Evolutionary conservation across 2,329 filamentous ascomycete species (phyloP), one percentile per base, ranked within the genome.

Genomic region (Ascochyta clinopodiicola): DNA sequence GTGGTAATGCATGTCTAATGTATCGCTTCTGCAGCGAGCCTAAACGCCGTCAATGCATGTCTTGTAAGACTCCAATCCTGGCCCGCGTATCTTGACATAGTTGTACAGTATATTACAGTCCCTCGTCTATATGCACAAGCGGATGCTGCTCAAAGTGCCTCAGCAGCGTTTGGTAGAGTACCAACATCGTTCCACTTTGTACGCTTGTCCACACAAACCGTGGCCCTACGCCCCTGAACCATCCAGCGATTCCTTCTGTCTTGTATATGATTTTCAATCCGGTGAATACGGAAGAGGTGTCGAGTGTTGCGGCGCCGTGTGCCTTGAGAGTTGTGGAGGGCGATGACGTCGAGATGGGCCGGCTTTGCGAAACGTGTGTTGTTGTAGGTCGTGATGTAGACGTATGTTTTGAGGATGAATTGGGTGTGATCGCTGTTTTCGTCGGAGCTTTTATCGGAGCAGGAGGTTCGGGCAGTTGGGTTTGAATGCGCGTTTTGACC

Each of bases 141-240:
- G 78, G 77, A 66, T 81, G 78, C n/a, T 77, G 64, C 56, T 93
- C 89, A 63, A 98, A 83, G 76, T 88, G 86, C 68, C 89, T 88
- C 71, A 98, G 78, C 51, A 98, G 81, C 57, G 88, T 89, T 79
- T 98, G 94, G 76, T 98, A 98, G 74, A 97, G 81, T 66, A 98
- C 93, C 72, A 98, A 81, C 94, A 98, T 98, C 63, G 92, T 96
- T 37, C 93, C 91, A 70, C 91, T 96, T 80, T 99, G 95, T 54
- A 98, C 91, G 70, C 94, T 96, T 21, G 95, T 99, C 95, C 95
- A 99, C 13, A 98, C 91, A 53, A 89, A 89, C 49, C 95, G 86
- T 1, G 95, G 95, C 0, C 94, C 94, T 1, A 99, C 94, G 24
- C 95, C 95, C 54, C 95, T 86, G 77, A 99, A 99, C 88, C 92